A percentile compares a stretch with the other conserved stretches of the same genome.
These are phyloP conservation scores for Mrakia hoshinonis DNA, from an alignment of 768 basidiomycete species.

Conservation along the genomic window DNA sequence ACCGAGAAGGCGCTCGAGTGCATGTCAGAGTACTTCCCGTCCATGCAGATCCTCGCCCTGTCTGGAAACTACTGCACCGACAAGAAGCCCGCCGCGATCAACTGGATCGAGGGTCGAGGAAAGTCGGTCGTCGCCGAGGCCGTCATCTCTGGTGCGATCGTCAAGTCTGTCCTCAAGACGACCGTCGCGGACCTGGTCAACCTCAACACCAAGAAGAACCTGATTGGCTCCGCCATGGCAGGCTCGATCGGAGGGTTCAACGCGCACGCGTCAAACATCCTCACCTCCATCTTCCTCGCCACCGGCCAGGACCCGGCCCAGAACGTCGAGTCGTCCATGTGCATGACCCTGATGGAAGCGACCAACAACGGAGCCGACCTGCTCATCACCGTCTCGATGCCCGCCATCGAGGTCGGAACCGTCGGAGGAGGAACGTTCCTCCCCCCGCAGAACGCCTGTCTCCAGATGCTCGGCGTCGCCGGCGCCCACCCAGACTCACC, in stretches of 20 bases:
- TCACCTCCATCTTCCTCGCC: constrained; percentile 90
- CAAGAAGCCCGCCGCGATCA: constrained; percentile 99
- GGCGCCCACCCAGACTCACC: constrained; percentile 81
- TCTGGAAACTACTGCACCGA: constrained; percentile 99
- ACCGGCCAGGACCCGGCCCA: constrained; percentile 98
- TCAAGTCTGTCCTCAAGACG: constrained; percentile 87
- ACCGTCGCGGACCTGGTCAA: constrained; percentile 81
- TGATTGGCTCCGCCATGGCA: constrained; percentile 96
- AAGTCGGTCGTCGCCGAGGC: constrained; percentile 98
- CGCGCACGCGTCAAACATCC: constrained; percentile 93
- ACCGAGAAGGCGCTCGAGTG: constrained; percentile 86
- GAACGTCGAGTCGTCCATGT: constrained; percentile 96
- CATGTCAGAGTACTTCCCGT: constrained; percentile 63
- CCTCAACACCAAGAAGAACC: constrained; percentile 92
- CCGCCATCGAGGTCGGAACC: constrained; percentile 97
- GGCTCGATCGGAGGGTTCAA: constrained; percentile 97
- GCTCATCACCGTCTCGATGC: constrained; percentile 90
- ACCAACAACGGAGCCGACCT: constrained; percentile 83
- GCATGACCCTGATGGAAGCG: constrained; percentile 99
- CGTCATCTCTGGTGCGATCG: constrained; percentile 75
- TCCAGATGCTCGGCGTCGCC: constrained; percentile 86
- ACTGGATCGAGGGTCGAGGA: constrained; percentile 98
- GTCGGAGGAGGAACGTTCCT: constrained; percentile 94
- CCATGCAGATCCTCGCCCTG: constrained; percentile 81
- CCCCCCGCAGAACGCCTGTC: constrained; percentile 75